Conservation (phyloP, 2,329 filamentous ascomycete genomes). For the Anisogramma anomala region DNA sequence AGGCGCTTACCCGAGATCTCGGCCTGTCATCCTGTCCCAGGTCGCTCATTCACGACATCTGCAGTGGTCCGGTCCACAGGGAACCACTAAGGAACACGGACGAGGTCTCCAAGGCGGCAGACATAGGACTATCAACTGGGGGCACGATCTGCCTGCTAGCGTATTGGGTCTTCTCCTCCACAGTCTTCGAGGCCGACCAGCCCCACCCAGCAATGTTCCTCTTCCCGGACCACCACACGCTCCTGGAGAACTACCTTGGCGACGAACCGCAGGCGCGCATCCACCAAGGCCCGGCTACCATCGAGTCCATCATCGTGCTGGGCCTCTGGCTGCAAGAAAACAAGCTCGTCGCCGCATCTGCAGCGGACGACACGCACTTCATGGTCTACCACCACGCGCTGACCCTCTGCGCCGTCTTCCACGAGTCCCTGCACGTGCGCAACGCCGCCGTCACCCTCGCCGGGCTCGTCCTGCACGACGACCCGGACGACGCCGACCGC, state of each 20-base stretch:
- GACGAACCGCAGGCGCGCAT: slow-evolving; percentile 39
- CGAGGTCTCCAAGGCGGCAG: slow-evolving; percentile 26
- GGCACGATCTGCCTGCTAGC: slow-evolving; percentile 48
- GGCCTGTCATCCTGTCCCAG: slow-evolving; percentile 38
- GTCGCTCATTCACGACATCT: slow-evolving; percentile 34
- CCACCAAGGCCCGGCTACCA: slow-evolving; percentile 37
- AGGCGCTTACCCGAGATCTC: slow-evolving; percentile 54
- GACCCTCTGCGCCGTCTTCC: slow-evolving; percentile 46
- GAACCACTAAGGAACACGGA: slow-evolving; percentile 32
- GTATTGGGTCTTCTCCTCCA: slow-evolving; percentile 51
- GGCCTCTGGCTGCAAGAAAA: slow-evolving; percentile 47
- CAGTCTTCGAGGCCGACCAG: slow-evolving; percentile 47
- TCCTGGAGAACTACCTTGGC: slow-evolving; percentile 43
- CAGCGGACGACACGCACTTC: slow-evolving; percentile 28
- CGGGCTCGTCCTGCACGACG: slow-evolving; percentile 42
- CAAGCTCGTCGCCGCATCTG: slow-evolving; percentile 28
- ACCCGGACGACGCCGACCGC: slow-evolving; percentile 47
- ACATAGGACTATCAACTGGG: slow-evolving; percentile 46
- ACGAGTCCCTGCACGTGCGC: slow-evolving; percentile 40
- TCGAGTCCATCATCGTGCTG: slow-evolving; percentile 48
- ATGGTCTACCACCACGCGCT: slow-evolving; percentile 51
- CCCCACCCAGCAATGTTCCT: slow-evolving; percentile 42
- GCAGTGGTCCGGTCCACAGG: slow-evolving; percentile 28
- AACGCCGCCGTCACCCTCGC: slow-evolving; percentile 44
- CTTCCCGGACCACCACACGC: slow-evolving; percentile 47